Evolutionary conservation across 176 grass and related monocot species (phyloP), one percentile per base, ranked within the genome.

Genomic region (Eleusine indica): DNA sequence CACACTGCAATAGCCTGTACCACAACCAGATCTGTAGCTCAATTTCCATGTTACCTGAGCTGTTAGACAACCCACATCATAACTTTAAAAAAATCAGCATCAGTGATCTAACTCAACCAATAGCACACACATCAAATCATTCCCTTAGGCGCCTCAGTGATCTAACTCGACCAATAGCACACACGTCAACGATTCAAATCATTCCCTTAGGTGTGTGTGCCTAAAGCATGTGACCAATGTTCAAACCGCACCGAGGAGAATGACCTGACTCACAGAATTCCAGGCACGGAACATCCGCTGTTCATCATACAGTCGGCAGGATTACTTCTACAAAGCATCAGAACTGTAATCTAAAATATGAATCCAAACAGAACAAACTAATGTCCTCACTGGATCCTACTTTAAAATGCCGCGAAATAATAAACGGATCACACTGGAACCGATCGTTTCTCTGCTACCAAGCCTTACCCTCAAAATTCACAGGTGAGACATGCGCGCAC

Each of bases 291-390:
- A 67, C 35, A n/a, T 43, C 21, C 48, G 21, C 3, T 18, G 5
- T 16, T 18, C 21, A 22, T 0, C 40, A 3, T 7, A 41, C 38
- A 51, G n/a, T 61, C 63, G 14, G 11, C 6, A 53, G 11, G 37
- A 81, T 58, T 58, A 15, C 25, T 17, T 18, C 16, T n/a, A n/a
- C 17, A 7, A 35, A n/a, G 7, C 57, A 38, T 40, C 40, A 4
- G 21, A 73, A 53, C 6, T 61, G 19, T 38, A 82, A 81, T 13
- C 21, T 39, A 82, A 81, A 65, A 21, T 51, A 40, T 48, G 60
- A 5, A 28, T 29, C n/a, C 19, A 19, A 29, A 71, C 10, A 25
- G 28, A 38, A 49, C 38, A 5, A 73, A 40, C 35, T 9, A 15
- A 19, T 11, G 54, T 42, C 21, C 25, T 56, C 16, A 57, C 65